A percentile compares a stretch with the other conserved stretches of the same genome.
Conservation (phyloP, 257 asterid genomes). For the Ilex aquifolium region DNA sequence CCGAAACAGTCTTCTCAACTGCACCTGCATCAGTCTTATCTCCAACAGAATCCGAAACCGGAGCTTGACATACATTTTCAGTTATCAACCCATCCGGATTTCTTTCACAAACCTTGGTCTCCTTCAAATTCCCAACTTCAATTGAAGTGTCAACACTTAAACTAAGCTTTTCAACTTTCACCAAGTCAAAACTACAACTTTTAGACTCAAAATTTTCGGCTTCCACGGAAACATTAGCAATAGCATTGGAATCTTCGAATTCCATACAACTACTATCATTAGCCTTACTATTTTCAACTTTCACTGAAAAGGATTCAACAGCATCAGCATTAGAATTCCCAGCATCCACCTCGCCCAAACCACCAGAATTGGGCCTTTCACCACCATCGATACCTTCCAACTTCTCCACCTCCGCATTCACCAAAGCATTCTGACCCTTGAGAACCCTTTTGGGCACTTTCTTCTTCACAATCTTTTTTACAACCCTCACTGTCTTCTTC, state of each 20-base stretch:
- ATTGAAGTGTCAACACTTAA: background rate
- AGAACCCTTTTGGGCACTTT: conserved; percentile 46
- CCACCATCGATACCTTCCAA: background rate
- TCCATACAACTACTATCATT: conserved; percentile 11
- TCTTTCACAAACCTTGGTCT: background rate
- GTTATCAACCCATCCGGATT: background rate
- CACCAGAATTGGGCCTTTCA: background rate
- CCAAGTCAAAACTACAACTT: conserved; percentile 7
- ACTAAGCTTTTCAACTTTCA: background rate
- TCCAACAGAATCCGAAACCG: background rate
- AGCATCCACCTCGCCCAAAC: background rate
- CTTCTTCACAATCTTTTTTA: conserved; percentile 59
- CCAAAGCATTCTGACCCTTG: conserved; percentile 3
- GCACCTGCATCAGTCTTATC: conserved; percentile 11
- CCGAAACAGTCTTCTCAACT: conserved; percentile 1
- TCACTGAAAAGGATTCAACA: background rate
- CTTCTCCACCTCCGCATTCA: conserved; percentile 14
- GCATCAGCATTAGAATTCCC: conserved; percentile 5
- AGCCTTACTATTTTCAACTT: conserved; percentile 5
- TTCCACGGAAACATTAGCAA: background rate
- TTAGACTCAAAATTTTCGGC: conserved; percentile 6
- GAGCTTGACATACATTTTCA: conserved; percentile 9
- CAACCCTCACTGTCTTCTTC: conserved; percentile 43
- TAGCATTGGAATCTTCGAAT: background rate
- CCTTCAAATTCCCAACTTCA: conserved; percentile 6